phyloP scores from a whole-genome alignment of 106 monocot species.

The Cymbidium sinense region DNA sequence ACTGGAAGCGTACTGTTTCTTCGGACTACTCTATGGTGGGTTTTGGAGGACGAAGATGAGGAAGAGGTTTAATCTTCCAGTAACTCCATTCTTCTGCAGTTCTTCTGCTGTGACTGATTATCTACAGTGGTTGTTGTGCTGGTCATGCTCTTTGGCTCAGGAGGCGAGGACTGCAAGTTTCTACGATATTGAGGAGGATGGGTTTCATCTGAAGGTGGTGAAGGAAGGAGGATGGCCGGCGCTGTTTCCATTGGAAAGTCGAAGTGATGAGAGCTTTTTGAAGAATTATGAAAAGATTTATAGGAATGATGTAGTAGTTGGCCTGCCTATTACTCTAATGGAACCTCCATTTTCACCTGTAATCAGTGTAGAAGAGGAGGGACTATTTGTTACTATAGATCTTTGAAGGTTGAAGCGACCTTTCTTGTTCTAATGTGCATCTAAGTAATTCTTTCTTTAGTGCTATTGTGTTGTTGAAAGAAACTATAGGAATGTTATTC shows the following conservation, averaged over 20 bases:
- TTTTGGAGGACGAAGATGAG: slow-evolving; percentile 6
- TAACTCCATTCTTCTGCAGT: neutral
- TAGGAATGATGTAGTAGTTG: too few relatives aligned
- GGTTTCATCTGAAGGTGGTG: slow-evolving; percentile 2
- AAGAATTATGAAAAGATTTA: too few relatives aligned
- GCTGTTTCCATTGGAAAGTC: slow-evolving; percentile 2
- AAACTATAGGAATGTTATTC: too few relatives aligned
- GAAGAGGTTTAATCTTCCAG: slow-evolving; percentile 10
- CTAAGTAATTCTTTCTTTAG: too few relatives aligned
- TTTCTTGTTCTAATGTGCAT: too few relatives aligned
- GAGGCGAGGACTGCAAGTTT: slow-evolving; percentile 1
- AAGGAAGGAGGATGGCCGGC: neutral
- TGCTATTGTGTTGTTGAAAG: too few relatives aligned
- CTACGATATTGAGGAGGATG: slow-evolving; percentile 21
- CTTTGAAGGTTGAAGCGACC: too few relatives aligned
- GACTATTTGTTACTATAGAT: too few relatives aligned
- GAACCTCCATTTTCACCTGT: too few relatives aligned
- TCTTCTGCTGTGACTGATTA: slow-evolving; percentile 15
- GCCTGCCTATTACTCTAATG: too few relatives aligned
- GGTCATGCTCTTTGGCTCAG: slow-evolving; percentile 8
- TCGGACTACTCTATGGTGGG: slow-evolving; percentile 8
- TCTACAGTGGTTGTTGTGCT: slow-evolving; percentile 11
- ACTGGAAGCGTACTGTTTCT: neutral
- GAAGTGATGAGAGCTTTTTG: too few relatives aligned
- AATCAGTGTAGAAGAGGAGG: too few relatives aligned